Conservation (phyloP, 345 rosid species). For the Erysimum cheiranthoides region DNA sequence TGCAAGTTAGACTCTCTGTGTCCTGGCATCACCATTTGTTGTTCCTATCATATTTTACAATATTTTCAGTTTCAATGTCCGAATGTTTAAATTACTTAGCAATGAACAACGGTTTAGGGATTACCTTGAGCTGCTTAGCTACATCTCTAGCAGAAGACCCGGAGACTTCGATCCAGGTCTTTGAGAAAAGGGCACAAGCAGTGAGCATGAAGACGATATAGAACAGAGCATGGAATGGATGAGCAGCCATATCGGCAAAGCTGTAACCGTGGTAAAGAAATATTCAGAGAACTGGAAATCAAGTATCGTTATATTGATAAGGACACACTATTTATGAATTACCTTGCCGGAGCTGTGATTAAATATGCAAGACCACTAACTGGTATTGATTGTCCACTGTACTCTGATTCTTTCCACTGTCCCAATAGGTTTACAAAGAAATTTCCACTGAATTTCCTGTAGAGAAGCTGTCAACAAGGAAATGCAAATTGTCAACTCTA, state of each 20-base stretch:
- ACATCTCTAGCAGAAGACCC: slow-evolving; percentile 85
- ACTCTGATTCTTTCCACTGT: slow-evolving; percentile 77
- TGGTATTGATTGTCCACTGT: slow-evolving; percentile 73
- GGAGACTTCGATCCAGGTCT: slow-evolving; percentile 84
- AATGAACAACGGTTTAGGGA: neutral
- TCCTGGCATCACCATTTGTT: slow-evolving; percentile 91
- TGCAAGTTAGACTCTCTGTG: slow-evolving; percentile 73
- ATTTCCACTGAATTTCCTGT: slow-evolving; percentile 70
- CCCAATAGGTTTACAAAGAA: slow-evolving; percentile 77
- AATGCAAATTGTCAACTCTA: slow-evolving; percentile 13
- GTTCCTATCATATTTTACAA: slow-evolving; percentile 54
- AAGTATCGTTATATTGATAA: neutral
- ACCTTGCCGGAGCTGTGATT: slow-evolving; percentile 75
- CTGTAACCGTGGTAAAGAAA: slow-evolving; percentile 42
- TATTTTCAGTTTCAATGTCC: neutral
- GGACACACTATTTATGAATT: slow-evolving; percentile 9
- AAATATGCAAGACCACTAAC: slow-evolving; percentile 80
- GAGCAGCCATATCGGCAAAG: slow-evolving; percentile 74
- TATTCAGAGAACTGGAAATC: slow-evolving; percentile 14
- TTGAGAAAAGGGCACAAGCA: slow-evolving; percentile 81
- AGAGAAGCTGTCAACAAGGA: slow-evolving; percentile 57
- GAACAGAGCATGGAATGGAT: slow-evolving; percentile 81
- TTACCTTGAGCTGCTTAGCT: slow-evolving; percentile 83
- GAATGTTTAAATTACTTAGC: neutral
- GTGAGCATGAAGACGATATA: slow-evolving; percentile 76